Percentiles rank a stretch among this genome's conserved stretches.
Conservation (phyloP, 2,329 filamentous ascomycete species). For the Coniochaeta ligniaria region DNA sequence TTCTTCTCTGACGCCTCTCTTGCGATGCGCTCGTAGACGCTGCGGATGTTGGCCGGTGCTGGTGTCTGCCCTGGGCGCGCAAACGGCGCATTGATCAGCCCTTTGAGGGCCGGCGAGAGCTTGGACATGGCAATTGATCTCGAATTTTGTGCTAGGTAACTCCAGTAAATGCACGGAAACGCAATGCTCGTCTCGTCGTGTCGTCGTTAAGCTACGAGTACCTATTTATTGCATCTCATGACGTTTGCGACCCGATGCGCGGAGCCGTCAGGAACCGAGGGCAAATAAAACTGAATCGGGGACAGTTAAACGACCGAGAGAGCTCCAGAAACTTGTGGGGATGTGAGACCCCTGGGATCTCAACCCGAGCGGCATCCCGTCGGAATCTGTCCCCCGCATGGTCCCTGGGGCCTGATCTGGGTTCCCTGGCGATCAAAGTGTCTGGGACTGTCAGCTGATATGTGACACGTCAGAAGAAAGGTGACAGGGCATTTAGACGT, state of each 20-base stretch:
- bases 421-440: background rate
- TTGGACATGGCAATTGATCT: constrained; percentile 54
- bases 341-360: background rate
- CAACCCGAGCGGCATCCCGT: background rate
- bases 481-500: background rate
- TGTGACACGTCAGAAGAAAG: background rate
- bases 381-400: background rate
- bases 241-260: background rate
- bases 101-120: constrained; percentile 63
- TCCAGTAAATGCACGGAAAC: background rate
- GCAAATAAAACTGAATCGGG: background rate
- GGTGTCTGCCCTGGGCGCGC: constrained; percentile 58
- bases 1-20: constrained; percentile 54
- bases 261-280: background rate
- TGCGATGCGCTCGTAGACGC: constrained; percentile 58
- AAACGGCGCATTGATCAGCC: constrained; percentile 64
- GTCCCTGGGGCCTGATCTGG: background rate
- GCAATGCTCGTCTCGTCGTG: background rate
- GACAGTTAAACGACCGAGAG: background rate
- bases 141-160: background rate
- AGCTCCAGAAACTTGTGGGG: background rate
- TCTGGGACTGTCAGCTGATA: too few relatives aligned
- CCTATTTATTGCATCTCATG: background rate
- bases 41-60: constrained; percentile 54
- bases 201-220: background rate